Percentiles rank a stretch among this genome's conserved stretches.
Conservation (phyloP, 1,139 yeast genomes). For the Kodamaea alishanica region DNA sequence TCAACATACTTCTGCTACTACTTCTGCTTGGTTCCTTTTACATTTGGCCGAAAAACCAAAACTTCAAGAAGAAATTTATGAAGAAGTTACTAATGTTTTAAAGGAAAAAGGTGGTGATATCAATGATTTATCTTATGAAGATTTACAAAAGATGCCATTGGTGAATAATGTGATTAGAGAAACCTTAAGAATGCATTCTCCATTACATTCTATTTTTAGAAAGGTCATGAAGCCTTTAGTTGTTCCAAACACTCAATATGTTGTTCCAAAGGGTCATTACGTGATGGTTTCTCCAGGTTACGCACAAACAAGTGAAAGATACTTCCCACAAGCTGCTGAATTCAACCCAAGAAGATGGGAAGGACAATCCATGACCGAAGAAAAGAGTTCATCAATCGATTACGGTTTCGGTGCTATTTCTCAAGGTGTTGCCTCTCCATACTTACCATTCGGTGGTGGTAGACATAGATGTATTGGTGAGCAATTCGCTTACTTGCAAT, state of each 20-base stretch:
- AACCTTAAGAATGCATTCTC: slow-evolving; percentile 92
- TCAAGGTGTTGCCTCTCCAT: slow-evolving; percentile 93
- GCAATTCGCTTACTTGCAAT: slow-evolving; percentile 93
- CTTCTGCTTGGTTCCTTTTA: slow-evolving; percentile 90
- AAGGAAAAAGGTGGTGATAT: slow-evolving; percentile 40
- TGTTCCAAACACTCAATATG: slow-evolving; percentile 74
- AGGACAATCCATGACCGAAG: slow-evolving; percentile 15
- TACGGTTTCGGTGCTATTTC: slow-evolving; percentile 95
- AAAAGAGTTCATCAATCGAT: slow-evolving; percentile 55
- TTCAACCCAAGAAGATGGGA: slow-evolving; percentile 94
- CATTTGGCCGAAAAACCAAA: slow-evolving; percentile 87
- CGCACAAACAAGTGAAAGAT: slow-evolving; percentile 71
- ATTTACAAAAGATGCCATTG: slow-evolving; percentile 75
- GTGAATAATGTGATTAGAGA: slow-evolving; percentile 84
- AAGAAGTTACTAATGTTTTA: slow-evolving; percentile 67
- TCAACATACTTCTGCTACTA: slow-evolving; percentile 96
- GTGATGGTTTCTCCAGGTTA: slow-evolving; percentile 94
- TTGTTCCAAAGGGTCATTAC: slow-evolving; percentile 86
- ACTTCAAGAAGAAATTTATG: slow-evolving; percentile 71
- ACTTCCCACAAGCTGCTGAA: slow-evolving; percentile 66
- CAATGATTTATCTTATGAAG: slow-evolving; percentile 70
- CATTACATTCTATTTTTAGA: slow-evolving; percentile 93
- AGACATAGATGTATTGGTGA: slow-evolving; percentile 99
- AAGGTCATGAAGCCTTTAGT: slow-evolving; percentile 76
- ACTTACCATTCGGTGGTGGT: slow-evolving; percentile 98